Percentiles rank a stretch among this genome's conserved stretches.
These are phyloP conservation scores for Phytopythium boreale DNA, from an alignment of 352 stramenopile species.

Conservation along the genomic window DNA sequence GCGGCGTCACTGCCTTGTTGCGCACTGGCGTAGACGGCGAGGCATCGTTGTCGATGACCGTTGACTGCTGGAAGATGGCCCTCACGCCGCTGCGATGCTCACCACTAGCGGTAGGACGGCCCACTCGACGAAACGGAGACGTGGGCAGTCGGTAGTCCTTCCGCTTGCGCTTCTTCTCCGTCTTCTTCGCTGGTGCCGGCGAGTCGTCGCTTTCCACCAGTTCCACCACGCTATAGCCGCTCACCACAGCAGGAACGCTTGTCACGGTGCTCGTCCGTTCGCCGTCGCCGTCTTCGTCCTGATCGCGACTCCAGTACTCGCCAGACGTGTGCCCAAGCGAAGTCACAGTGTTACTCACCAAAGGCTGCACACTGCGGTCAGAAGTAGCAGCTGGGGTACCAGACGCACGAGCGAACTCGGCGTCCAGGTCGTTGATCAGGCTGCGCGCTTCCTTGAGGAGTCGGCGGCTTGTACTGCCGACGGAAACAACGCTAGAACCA, in stretches of 20 bases:
- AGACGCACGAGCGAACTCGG: neutral
- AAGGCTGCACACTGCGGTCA: neutral
- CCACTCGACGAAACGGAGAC: slow-evolving; percentile 2
- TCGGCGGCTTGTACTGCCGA: neutral
- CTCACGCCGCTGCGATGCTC: neutral
- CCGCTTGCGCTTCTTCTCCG: neutral
- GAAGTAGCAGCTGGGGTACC: neutral
- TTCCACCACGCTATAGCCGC: neutral
- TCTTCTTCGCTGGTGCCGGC: neutral
- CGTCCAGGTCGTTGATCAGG: slow-evolving; percentile 9
- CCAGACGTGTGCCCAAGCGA: neutral
- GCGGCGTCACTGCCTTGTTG: neutral
- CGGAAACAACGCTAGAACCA: neutral
- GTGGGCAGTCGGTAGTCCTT: slow-evolving; percentile 7
- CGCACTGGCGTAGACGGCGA: neutral
- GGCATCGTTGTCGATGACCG: neutral
- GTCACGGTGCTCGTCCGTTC: neutral
- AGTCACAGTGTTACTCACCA: neutral
- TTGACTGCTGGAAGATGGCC: neutral
- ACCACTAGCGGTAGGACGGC: neutral
- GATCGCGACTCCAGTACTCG: neutral
- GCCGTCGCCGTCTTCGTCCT: neutral
- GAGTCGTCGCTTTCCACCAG: neutral
- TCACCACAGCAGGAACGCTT: neutral
- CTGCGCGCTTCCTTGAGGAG: slow-evolving; percentile 2